Evolutionary conservation across 768 basidiomycete genomes (phyloP).

Genomic region (Suillus discolor): DNA sequence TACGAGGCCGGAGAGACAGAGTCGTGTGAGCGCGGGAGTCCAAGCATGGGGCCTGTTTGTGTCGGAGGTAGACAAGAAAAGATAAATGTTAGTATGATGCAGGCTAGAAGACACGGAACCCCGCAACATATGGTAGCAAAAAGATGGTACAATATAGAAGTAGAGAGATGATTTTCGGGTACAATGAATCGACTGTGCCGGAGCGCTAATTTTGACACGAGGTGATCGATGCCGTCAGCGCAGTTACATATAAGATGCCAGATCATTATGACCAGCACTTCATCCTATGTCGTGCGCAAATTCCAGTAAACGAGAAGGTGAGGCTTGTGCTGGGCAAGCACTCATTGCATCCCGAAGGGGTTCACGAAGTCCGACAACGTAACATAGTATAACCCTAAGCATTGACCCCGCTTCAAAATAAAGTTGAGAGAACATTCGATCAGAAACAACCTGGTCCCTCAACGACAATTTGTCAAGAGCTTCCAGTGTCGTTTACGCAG

Average conservation of each 20-base stretch:
- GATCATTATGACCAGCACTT: not conserved
- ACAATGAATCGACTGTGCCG: not conserved
- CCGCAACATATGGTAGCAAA: constrained; percentile 1
- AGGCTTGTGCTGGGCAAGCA: not conserved
- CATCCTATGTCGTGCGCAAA: not conserved
- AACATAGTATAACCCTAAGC: not conserved
- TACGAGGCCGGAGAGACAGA: constrained; percentile 28
- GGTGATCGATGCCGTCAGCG: not conserved
- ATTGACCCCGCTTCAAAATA: not conserved
- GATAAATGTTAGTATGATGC: constrained; percentile 14
- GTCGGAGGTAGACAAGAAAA: not conserved
- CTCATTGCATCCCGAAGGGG: not conserved
- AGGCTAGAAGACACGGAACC: not conserved
- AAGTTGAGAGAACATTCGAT: not conserved
- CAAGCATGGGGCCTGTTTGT: constrained; percentile 15
- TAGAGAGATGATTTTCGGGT: not conserved
- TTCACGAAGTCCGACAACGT: not conserved
- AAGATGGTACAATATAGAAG: not conserved
- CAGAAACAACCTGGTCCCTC: not conserved
- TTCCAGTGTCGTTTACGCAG: not conserved
- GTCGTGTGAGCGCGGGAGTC: constrained; percentile 15
- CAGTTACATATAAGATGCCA: not conserved
- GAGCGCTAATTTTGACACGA: not conserved
- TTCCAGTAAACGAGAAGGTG: not conserved
- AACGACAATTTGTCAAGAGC: too few relatives aligned